Base-by-base conservation (phyloP, 2,329 filamentous ascomycete species). In the Pseudogymnoascus sp. region DNA sequence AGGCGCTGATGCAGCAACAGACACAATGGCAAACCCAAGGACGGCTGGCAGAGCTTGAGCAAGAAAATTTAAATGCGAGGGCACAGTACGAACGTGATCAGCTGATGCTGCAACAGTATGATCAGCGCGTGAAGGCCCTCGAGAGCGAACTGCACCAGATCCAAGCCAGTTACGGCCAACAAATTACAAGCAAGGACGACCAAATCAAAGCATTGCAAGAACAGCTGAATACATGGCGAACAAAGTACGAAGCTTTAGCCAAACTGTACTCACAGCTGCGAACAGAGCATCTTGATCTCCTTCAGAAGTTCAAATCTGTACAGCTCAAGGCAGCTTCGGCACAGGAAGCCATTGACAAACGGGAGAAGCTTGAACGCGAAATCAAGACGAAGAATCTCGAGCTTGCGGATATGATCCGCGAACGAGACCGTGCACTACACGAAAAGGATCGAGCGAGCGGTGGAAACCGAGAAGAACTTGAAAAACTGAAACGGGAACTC, bases 321-420 rank as follows among this genome's bases (percentile, higher is more conserved):
- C 95, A 97, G 75, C 82, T 97, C 66, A 99, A 97, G 81, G 94
- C 94, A 1, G 92, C 93, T 14, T 97, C 92, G 4, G 94, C 94
- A 0, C 93, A 97, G 73, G 94, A 99, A 77, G 94, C 94, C 1
- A 96, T 97, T 66, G 94, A 97, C 63, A 87, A 85, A 69, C 88
- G 93, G 7, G 94, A 99, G 78, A 96, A 95, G 79, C 82, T 99
- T 60, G 92, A 97, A 78, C 89, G 93, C 35, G 94, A 99, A 77
- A 89, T 99, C 74, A 99, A 99, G 84, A 97, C 93, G 30, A 99
- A 99, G 84, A 99, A 99, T 73, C 80, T 99, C n/a, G 94, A 99
- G 75, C 78, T 99, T 65, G 94, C 94, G 33, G 92, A 97, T 74
- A 97, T 99, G 94, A 99, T 99, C 67, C 86, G 94, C 45, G 94